A percentile compares a stretch with the other conserved stretches of the same genome.
These are phyloP conservation scores for Gossypium davidsonii DNA, from an alignment of 441 rosid species.

Conservation along the genomic window DNA sequence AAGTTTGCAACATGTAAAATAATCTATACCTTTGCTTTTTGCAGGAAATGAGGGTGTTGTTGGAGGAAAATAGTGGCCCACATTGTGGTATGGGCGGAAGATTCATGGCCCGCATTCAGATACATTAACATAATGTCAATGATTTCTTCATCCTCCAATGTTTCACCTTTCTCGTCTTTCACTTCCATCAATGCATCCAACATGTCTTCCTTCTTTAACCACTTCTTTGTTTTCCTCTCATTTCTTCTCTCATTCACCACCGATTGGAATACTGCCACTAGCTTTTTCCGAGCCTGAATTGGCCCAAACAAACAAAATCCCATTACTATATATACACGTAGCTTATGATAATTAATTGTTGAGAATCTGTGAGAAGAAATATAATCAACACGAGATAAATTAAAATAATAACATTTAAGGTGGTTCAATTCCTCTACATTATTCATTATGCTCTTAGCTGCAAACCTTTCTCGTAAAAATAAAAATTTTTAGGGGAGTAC, in stretches of 20 bases:
- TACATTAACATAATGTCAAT: slow-evolving; percentile 75
- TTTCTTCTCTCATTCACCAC: slow-evolving; percentile 43
- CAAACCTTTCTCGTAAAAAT: too few relatives aligned
- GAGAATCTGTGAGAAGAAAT: too few relatives aligned
- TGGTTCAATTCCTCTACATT: too few relatives aligned
- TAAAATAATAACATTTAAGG: too few relatives aligned
- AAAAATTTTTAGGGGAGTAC: too few relatives aligned
- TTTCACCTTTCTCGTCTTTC: slow-evolving; percentile 61
- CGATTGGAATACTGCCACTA: slow-evolving; percentile 53
- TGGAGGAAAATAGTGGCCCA: slow-evolving; percentile 71
- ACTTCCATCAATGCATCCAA: slow-evolving; percentile 60
- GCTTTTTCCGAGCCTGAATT: slow-evolving; percentile 60
- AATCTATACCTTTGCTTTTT: slow-evolving; percentile 46
- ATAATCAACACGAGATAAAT: too few relatives aligned
- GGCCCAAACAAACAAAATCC: not conserved
- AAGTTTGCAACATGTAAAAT: too few relatives aligned
- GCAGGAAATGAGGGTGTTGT: slow-evolving; percentile 44
- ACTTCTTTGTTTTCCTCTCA: slow-evolving; percentile 12
- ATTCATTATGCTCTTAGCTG: too few relatives aligned
- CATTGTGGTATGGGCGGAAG: slow-evolving; percentile 79
- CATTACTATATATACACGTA: too few relatives aligned
- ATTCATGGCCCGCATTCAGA: slow-evolving; percentile 88
- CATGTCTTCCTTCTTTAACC: slow-evolving; percentile 52
- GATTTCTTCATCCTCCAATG: slow-evolving; percentile 60
- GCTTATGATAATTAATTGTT: too few relatives aligned